Conservation (phyloP, 2,329 filamentous ascomycete genomes). For the Trichocomaceae sp. region DNA sequence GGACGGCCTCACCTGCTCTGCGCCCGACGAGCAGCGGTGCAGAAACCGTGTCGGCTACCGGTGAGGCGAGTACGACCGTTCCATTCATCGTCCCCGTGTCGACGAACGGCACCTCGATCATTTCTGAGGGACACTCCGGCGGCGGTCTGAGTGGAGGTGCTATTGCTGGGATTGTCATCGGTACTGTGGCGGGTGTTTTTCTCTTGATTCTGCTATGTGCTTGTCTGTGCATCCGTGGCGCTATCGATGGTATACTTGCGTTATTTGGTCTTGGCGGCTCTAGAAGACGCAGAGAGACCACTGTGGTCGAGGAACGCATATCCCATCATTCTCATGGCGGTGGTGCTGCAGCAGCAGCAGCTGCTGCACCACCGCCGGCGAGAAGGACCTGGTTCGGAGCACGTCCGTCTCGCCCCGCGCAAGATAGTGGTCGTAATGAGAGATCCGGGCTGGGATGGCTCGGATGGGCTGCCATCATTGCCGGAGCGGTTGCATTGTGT, state of each 20-base stretch:
- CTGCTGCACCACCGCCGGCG: constrained; percentile 16
- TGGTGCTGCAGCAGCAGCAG: constrained; percentile 4
- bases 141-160: constrained; percentile 43
- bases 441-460: constrained; percentile 34
- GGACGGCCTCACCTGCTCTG: constrained; percentile 32
- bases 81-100: constrained; percentile 41
- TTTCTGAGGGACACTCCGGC: constrained; percentile 24
- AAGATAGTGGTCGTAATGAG: constrained; percentile 33
- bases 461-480: constrained; percentile 36
- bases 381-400: constrained; percentile 38
- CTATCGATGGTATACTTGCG: constrained; percentile 35
- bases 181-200: constrained; percentile 40
- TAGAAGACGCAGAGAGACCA: constrained; percentile 33
- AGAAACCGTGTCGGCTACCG: constrained; percentile 40
- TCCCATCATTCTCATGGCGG: constrained; percentile 29
- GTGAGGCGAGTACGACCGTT: constrained; percentile 39
- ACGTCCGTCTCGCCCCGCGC: constrained; percentile 27
- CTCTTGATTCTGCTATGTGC: constrained; percentile 40
- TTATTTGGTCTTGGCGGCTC: constrained; percentile 35
- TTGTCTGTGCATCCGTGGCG: constrained; percentile 38
- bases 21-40: constrained; percentile 40
- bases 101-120: constrained; percentile 35
- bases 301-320: constrained; percentile 35
- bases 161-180: constrained; percentile 48
- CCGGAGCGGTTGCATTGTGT: constrained; percentile 40